Evolutionary conservation across 441 rosid species (phyloP), one percentile per base, ranked within the genome.

Genomic region (Croton laevigatus): DNA sequence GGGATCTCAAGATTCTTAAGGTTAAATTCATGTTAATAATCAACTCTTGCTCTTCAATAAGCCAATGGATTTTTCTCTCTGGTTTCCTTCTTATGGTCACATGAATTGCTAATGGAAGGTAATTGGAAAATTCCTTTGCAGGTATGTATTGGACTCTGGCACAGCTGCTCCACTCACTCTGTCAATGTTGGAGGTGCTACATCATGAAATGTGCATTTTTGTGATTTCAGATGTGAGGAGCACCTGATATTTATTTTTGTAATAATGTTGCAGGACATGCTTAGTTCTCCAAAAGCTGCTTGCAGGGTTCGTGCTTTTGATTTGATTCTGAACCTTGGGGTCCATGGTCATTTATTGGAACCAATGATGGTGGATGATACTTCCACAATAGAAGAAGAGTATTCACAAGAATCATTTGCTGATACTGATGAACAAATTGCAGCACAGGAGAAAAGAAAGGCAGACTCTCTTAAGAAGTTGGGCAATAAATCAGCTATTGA

Each of bases 151-250:
- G 89, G 98, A 93, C 80, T 80, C 99, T 76, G 93, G 89, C 81
- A 87, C 90, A 74, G 98, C 99, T 76, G 94, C 99, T 78, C 99
- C 98, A 74, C 98, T 96, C 71, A 88, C 94, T 69, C 85, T 96
- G 59, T 93, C 96, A 63, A 91, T 96, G 98, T 92, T 96, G 75
- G 91, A 90, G 98, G 98, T 96, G 72, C 82, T 74, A 63, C 68
- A 73, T 79, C 74, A 57, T 74, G 65, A 45, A 45, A 48, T 70
- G 5, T 68, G 38, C 49, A 79, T 62, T 72, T 68, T 69, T 51
- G 48, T 71, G 38, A 40, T 69, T 48, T 68, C 34, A 62, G 59
- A 59, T 71, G 57, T 48, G 66, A 54, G 63, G 64, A 61, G 45
- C 53, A 78, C 73, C 69, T 83, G 49, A 81, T 63, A 14, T 74